Conservation (phyloP, 352 stramenopile genomes). For the Globisporangium yorkense region DNA sequence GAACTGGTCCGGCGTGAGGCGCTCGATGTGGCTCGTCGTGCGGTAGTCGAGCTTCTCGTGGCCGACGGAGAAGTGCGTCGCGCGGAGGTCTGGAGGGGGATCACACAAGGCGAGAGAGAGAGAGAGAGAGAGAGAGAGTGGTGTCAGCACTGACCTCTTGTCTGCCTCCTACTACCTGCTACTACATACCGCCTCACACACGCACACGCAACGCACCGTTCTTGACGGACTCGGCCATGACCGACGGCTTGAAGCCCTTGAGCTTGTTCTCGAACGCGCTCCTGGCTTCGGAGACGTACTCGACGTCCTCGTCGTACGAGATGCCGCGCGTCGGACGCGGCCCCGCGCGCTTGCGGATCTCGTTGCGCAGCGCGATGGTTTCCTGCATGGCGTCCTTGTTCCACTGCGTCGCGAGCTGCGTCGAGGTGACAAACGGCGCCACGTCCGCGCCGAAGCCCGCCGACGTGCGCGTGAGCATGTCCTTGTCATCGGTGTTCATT, state of each 20-base stretch:
- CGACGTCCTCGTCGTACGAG: constrained; percentile 72
- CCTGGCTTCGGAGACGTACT: constrained; percentile 75
- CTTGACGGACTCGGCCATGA: constrained; percentile 72
- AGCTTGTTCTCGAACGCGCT: constrained; percentile 68
- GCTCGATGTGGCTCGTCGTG: constrained; percentile 61
- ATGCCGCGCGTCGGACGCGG: constrained; percentile 47
- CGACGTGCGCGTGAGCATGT: constrained; percentile 57
- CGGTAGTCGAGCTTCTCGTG: constrained; percentile 61
- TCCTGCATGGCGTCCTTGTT: constrained; percentile 46
- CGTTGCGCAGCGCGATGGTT: constrained; percentile 53
- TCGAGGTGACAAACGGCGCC: constrained; percentile 51
- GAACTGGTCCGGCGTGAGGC: constrained; percentile 54
- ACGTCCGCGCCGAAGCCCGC: constrained; percentile 47
- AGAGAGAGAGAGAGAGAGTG: background rate
- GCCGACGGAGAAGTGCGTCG: constrained; percentile 70
- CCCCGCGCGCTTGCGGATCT: constrained; percentile 60
- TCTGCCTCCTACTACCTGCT: no score
- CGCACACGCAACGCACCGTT: constrained; percentile 36
- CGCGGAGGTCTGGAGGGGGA: constrained; percentile 45
- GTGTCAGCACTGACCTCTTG: background rate
- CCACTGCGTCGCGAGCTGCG: constrained; percentile 63
- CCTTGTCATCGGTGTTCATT: constrained; percentile 39
- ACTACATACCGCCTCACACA: background rate
- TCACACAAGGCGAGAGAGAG: background rate
- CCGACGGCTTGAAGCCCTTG: constrained; percentile 60